Percentiles rank a stretch among this genome's conserved stretches.
Conservation (phyloP, 2,329 filamentous ascomycete genomes). For the Byssothecium circinans region DNA sequence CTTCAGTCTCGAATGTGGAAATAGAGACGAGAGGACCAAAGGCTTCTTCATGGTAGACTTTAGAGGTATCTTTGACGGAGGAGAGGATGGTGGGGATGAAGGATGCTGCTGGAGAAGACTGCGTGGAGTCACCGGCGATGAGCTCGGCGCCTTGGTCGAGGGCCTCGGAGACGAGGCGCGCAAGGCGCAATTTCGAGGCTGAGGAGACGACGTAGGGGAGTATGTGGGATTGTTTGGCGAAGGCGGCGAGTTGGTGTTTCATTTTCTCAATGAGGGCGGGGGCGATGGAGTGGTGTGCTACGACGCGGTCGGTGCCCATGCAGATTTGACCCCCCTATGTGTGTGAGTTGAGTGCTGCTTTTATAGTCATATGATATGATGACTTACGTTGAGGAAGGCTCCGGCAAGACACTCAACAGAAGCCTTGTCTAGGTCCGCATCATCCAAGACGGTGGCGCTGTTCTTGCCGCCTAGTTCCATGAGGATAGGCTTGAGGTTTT, state of each 20-base stretch:
- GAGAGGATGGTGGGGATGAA: constrained; percentile 17
- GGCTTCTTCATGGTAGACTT: constrained; percentile 14
- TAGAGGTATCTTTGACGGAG: constrained; percentile 4
- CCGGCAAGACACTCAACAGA: constrained; percentile 85
- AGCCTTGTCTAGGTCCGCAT: constrained; percentile 72
- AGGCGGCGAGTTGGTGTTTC: constrained; percentile 12
- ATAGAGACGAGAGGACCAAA: constrained; percentile 16
- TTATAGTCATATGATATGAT: too few relatives aligned
- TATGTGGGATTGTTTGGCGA: constrained; percentile 1
- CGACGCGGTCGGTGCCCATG: constrained; percentile 57
- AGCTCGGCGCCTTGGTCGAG: constrained; percentile 8
- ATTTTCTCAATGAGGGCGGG: constrained; percentile 14
- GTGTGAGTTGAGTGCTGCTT: too few relatives aligned
- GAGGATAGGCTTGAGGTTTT: constrained; percentile 43
- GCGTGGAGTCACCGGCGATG: constrained; percentile 1
- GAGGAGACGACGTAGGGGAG: constrained; percentile 11
- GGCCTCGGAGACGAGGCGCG: not conserved
- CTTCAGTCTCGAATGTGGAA: constrained; percentile 10
- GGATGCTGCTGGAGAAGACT: not conserved
- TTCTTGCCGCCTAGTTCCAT: constrained; percentile 88
- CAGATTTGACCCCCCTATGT: constrained; percentile 57
- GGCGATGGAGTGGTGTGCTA: constrained; percentile 17
- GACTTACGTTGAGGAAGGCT: constrained; percentile 69
- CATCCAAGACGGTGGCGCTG: constrained; percentile 74
- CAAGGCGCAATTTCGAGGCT: constrained; percentile 12